Base-by-base conservation (phyloP, 306 rosid genomes). In the Cucumis hystrix region DNA sequence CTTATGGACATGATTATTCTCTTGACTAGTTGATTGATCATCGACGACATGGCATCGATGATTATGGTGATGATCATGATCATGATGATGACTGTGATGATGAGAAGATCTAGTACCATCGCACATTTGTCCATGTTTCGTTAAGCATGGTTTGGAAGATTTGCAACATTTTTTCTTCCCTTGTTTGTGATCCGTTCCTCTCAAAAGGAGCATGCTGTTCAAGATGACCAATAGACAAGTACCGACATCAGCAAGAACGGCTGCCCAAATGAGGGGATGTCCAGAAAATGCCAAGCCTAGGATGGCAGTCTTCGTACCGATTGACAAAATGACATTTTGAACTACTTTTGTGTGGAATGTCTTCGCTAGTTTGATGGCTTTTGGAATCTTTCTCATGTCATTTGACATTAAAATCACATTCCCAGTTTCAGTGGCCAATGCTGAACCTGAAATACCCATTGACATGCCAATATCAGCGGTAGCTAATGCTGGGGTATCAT, bases 401-500 rank as follows among this genome's bases (percentile, higher is more conserved):
- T 92, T 95, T 15, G 99, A 95, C 87, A 90, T 84, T 13, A 95
- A 89, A 80, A 92, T 89, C 57, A 95, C 85, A 40, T 92, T 79
- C 6, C 97, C 93, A 0, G 99, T 92, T 75, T 95, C 93, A 74
- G 85, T 88, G 15, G 99, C 99, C 37, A 95, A 78, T 25, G 97
- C 92, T 74, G 99, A 95, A 73, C 99, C 97, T 1, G 97, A 90
- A 80, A 95, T 87, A 2, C 99, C 99, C 99, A 95, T 95, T 4
- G 99, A 92, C 81, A 95, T 88, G 8, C 99, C 99, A 0, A 95
- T 91, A 72, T 95, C 96, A 6, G 99, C 99, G 0, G 85, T 83
- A 23, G 99, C 99, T 77, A 95, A 80, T 15, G 99, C 97, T 1
- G 99, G 97, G 13, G 97, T 96, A 3, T 95, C 97, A 10, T 95